Percentiles rank a stretch among this genome's conserved stretches.
Conservation (phyloP, 495 filamentous ascomycete species). For the Hyaloscypha bicolor region DNA sequence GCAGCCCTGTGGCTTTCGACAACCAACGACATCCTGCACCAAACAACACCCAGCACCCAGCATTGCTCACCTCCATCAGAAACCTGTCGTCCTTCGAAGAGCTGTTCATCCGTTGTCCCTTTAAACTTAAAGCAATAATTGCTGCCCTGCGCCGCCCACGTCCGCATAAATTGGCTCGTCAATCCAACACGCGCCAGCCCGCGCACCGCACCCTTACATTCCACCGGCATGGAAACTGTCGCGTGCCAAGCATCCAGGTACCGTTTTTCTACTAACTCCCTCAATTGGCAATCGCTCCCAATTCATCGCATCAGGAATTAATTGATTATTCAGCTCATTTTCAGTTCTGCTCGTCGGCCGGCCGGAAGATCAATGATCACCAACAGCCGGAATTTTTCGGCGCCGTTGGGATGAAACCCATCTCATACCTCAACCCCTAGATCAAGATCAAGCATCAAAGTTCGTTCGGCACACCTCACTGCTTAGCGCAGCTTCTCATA, state of each 20-base stretch:
- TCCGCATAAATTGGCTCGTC: neutral
- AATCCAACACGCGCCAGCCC: neutral
- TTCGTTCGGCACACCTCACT: neutral
- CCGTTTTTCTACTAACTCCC: neutral
- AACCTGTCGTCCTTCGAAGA: neutral
- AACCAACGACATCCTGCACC: neutral
- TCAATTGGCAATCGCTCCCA: neutral
- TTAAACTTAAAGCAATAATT: neutral
- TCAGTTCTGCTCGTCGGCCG: neutral
- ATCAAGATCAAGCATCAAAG: neutral
- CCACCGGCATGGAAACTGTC: neutral
- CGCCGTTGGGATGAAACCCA: neutral
- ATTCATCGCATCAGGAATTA: neutral
- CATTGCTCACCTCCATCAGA: neutral
- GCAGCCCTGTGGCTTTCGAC: neutral
- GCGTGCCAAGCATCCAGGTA: neutral
- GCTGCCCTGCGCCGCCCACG: neutral
- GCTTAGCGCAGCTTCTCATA: neutral
- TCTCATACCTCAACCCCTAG: neutral
- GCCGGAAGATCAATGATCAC: neutral
- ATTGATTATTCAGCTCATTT: neutral
- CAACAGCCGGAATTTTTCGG: neutral
- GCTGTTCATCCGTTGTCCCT: neutral
- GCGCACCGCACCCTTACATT: neutral
- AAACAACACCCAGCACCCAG: neutral